A percentile compares a stretch with the other conserved stretches of the same genome.
Evolutionary conservation across 1,139 yeast species (phyloP).

Genomic region (Scheffersomyces segobiensis): DNA sequence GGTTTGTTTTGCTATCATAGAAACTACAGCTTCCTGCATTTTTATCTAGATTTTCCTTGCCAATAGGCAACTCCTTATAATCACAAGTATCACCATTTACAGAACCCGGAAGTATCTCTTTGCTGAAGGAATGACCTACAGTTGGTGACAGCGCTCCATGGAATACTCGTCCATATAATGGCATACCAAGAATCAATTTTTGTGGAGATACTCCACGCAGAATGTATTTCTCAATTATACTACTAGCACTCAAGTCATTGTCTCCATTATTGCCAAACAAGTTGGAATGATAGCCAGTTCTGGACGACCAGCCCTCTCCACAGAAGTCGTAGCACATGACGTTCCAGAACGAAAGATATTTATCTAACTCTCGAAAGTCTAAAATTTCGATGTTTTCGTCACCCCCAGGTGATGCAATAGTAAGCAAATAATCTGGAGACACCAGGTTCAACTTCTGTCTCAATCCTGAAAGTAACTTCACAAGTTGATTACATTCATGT

Average conservation of each 20-base stretch:
- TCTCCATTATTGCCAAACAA: slow-evolving; percentile 49
- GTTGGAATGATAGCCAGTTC: slow-evolving; percentile 70
- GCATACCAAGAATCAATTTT: slow-evolving; percentile 83
- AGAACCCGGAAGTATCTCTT: slow-evolving; percentile 36
- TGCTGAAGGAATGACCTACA: slow-evolving; percentile 45
- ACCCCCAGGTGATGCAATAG: slow-evolving; percentile 80
- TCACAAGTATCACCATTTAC: slow-evolving; percentile 52
- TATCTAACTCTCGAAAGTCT: slow-evolving; percentile 54
- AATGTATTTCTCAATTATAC: slow-evolving; percentile 48
- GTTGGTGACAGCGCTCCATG: slow-evolving; percentile 32
- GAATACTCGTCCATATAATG: slow-evolving; percentile 80
- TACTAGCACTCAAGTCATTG: slow-evolving; percentile 48
- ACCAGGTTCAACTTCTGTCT: slow-evolving; percentile 39
- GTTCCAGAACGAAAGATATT: slow-evolving; percentile 68
- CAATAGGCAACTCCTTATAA: slow-evolving; percentile 53
- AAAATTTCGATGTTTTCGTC: slow-evolving; percentile 43
- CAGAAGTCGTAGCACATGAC: slow-evolving; percentile 88
- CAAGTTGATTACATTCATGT: slow-evolving; percentile 47
- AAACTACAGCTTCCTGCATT: slow-evolving; percentile 60
- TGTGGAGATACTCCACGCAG: slow-evolving; percentile 41
- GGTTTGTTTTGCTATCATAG: slow-evolving; percentile 37
- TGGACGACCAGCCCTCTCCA: slow-evolving; percentile 69
- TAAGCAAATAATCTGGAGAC: slow-evolving; percentile 37
- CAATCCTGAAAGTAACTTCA: slow-evolving; percentile 44
- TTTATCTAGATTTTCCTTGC: slow-evolving; percentile 51